Evolutionary conservation across 306 rosid genomes (phyloP).

Genomic region (Dalbergia oliveri): DNA sequence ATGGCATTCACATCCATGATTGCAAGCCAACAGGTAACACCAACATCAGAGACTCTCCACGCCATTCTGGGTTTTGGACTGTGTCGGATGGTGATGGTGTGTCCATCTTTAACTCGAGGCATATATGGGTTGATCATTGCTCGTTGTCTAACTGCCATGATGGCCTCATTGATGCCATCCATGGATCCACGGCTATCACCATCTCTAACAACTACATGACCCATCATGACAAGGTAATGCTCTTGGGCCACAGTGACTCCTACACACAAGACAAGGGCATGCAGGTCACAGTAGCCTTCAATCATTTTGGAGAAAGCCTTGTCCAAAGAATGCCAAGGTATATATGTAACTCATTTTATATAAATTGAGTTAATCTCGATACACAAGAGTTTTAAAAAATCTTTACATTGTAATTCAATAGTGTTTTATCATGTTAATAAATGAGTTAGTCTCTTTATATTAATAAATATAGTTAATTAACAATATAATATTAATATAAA

Average conservation of each 20-base stretch:
- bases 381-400: too few species aligned
- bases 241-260: slow-evolving; percentile 87
- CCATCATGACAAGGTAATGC: slow-evolving; percentile 95
- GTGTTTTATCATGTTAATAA: too few species aligned
- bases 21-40: slow-evolving; percentile 76
- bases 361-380: too few species aligned
- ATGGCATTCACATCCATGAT: slow-evolving; percentile 83
- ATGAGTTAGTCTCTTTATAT: too few species aligned
- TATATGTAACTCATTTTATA: not conserved
- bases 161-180: slow-evolving; percentile 86
- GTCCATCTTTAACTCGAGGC: slow-evolving; percentile 64
- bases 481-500: too few species aligned
- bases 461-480: too few species aligned
- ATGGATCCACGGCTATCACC: slow-evolving; percentile 89
- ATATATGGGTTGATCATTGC: slow-evolving; percentile 88
- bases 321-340: slow-evolving; percentile 98
- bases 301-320: slow-evolving; percentile 95
- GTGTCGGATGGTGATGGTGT: slow-evolving; percentile 84
- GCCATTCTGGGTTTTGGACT: slow-evolving; percentile 78
- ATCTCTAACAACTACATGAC: slow-evolving; percentile 87
- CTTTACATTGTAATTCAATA: too few species aligned
- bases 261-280: slow-evolving; percentile 73
- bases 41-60: slow-evolving; percentile 73
- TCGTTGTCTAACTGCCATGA: slow-evolving; percentile 81
- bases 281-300: slow-evolving; percentile 88